A percentile compares a stretch with the other conserved stretches of the same genome.
Evolutionary conservation across 192 early-diverging fungal genomes (phyloP).

Genomic region (Backusella sp.): DNA sequence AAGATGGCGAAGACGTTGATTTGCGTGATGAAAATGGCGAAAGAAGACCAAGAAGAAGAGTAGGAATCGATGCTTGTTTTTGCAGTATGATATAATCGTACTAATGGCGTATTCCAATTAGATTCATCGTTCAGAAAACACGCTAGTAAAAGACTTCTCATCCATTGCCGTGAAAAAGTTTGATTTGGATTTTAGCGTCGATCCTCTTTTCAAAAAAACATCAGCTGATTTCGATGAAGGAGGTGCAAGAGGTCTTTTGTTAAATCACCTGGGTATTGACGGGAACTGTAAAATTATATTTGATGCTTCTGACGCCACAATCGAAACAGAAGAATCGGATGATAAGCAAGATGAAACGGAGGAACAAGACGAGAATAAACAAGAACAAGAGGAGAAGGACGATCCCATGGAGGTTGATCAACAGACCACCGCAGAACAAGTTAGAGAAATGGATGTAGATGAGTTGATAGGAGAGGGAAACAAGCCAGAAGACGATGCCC

Average conservation of each 20-base stretch:
- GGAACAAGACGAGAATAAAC: conserved; percentile 2
- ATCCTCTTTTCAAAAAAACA: conserved; percentile 98
- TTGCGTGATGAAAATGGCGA: conserved; percentile 52
- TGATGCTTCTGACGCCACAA: conserved; percentile 83
- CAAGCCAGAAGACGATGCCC: neutral
- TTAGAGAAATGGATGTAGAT: neutral
- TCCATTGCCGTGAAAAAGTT: conserved; percentile 81
- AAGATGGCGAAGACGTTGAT: conserved; percentile 30
- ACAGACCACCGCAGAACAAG: neutral
- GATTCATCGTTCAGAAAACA: conserved; percentile 55
- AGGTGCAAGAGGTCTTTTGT: conserved; percentile 85
- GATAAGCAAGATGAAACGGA: conserved; percentile 6
- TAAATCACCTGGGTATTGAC: conserved; percentile 86
- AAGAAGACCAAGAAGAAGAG: conserved; percentile 41
- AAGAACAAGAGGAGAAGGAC: conserved; percentile 6
- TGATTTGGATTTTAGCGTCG: conserved; percentile 89
- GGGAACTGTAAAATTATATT: conserved; percentile 89
- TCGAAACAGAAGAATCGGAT: conserved; percentile 26
- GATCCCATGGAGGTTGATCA: conserved; percentile 30
- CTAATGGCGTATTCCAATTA: neutral
- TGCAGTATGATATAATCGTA: too few species aligned
- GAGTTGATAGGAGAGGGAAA: neutral
- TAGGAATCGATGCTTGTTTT: conserved; percentile 14
- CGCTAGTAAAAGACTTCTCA: conserved; percentile 81
- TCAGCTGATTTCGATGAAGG: conserved; percentile 98